Evolutionary conservation across 176 grass and related monocot genomes (phyloP), one percentile per base, ranked within the genome.

Genomic region (Thalia dealbata): DNA sequence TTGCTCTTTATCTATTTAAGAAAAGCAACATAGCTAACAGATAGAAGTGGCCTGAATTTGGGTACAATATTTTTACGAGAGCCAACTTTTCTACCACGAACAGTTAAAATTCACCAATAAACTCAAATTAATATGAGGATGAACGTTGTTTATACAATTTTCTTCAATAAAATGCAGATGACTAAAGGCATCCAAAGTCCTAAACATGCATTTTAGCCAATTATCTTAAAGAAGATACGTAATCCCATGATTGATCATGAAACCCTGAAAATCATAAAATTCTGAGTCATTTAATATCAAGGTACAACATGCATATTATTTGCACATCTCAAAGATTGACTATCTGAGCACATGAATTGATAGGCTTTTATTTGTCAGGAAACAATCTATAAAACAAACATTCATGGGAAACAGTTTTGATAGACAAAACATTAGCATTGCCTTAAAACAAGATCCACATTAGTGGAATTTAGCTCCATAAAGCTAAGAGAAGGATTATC

Each of bases 401-500:
- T 14, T 14, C 3, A 26, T 28, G 11, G 1, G 10, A n/a, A 63
- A 8, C 25, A 28, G 25, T 3, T 24, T 61, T 24, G n/a, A 61
- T 61, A 55, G 24, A 55, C 8, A 68, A 68, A 41, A 64, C 9
- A 14, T 14, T 14, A 28, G 27, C 13, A 64, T 28, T 28, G 7
- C 61, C 7, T 28, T 0, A 28, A 27, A 28, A 25, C 14, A 3
- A 9, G 23, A 30, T 64, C 13, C 1, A 64, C 18, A 66, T 6
- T 64, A 51, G 38, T 52, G 42, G 41, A 10, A 38, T 14, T 38
- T 27, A 42, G 35, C 30, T 52, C 18, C n/a, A 41, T 50, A 69
- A 75, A 75, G 28, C 42, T 27, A 35, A 43, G 61, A 64, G 13
- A 73, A 62, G 46, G 44, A 72, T 50, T n/a, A n/a, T n/a, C n/a